Evolutionary conservation across 306 rosid genomes (phyloP).

Genomic region (Hippophae tibetana): DNA sequence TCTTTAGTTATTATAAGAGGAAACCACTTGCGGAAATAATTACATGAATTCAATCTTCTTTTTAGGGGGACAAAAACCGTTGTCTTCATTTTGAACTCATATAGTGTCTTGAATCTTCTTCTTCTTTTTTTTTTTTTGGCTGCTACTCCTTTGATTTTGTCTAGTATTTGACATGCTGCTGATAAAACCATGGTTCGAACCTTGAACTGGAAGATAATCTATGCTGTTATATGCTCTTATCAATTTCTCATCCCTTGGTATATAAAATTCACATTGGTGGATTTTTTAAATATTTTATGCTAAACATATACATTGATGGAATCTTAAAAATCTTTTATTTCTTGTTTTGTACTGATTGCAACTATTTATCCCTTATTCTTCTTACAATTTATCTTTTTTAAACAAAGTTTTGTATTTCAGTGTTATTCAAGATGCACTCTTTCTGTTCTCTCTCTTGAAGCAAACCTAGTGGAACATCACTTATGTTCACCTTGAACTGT

Average conservation of each 20-base stretch:
- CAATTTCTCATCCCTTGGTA: background rate
- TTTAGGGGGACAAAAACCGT: background rate
- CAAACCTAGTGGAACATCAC: background rate
- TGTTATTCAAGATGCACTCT: constrained; percentile 2
- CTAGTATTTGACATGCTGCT: too few relatives aligned
- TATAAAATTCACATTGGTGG: background rate
- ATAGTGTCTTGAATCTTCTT: background rate
- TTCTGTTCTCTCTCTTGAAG: background rate
- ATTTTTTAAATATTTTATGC: background rate
- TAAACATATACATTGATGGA: background rate
- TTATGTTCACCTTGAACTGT: constrained; percentile 16
- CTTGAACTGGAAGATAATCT: too few relatives aligned
- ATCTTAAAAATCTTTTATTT: background rate
- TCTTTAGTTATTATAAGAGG: background rate
- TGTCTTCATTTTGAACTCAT: background rate
- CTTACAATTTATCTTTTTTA: too few relatives aligned
- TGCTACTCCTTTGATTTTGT: too few relatives aligned
- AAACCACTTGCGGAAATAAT: background rate
- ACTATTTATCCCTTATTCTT: too few relatives aligned
- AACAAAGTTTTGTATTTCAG: background rate
- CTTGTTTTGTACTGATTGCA: background rate
- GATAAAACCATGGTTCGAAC: too few relatives aligned
- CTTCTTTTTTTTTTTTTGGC: too few relatives aligned
- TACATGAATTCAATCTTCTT: too few relatives aligned
- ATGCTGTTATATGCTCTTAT: too few relatives aligned